phyloP scores from a whole-genome alignment of 192 early-diverging fungal genomes.

The Coemansia sp. region DNA sequence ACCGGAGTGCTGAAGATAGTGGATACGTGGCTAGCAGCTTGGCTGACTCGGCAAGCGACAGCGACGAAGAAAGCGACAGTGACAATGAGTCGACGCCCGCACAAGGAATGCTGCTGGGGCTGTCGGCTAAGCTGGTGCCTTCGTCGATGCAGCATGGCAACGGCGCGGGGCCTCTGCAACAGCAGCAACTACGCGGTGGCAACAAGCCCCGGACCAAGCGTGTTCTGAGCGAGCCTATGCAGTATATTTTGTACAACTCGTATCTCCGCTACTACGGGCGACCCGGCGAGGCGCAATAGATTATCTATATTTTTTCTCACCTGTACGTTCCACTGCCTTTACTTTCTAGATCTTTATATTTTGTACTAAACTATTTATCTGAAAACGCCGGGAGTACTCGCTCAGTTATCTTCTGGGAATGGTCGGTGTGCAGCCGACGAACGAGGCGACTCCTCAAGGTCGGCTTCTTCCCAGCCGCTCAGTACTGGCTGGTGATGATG shows the following conservation, averaged over 20 bases:
- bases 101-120: not conserved
- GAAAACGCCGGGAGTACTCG: too few relatives aligned
- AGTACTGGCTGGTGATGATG: conserved; percentile 27
- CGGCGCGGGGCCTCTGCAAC: not conserved
- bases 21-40: conserved; percentile 7
- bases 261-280: conserved; percentile 51
- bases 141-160: not conserved
- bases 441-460: conserved; percentile 25
- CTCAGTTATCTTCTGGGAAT: not conserved
- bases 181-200: not conserved
- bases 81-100: not conserved
- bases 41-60: conserved; percentile 7
- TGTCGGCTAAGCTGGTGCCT: not conserved
- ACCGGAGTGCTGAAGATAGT: not conserved
- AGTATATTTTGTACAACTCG: conserved; percentile 52
- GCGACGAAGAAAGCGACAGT: conserved; percentile 5
- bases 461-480: conserved; percentile 43
- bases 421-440: not conserved
- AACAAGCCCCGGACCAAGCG: conserved; percentile 32
- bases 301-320: not conserved
- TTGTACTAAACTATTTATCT: not conserved
- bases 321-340: not conserved
- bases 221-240: conserved; percentile 50
- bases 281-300: conserved; percentile 18
- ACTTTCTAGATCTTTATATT: not conserved